Evolutionary conservation across 192 early-diverging fungal species (phyloP), one percentile per base, ranked within the genome.

Genomic region (Coemansia sp.): DNA sequence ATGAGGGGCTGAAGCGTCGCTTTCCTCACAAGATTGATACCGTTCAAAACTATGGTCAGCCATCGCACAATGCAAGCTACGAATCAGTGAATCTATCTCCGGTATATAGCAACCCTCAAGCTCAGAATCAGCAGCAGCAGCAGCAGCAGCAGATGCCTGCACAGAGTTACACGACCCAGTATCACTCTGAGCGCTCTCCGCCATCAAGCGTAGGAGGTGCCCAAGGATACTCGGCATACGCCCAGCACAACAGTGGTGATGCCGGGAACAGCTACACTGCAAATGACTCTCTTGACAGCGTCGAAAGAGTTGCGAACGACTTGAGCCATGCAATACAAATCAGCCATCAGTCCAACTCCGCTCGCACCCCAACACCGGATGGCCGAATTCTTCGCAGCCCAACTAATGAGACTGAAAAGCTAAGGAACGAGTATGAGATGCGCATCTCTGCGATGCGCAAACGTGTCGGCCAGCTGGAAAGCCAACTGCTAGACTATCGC

Each of bases 401-500:
- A 4, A 39, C 69, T 12, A 67, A 58, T 64, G 85, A 86, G 3
- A 67, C 77, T 0, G 85, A 87, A 39, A 81, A 77, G 58, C 40
- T 85, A 37, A 76, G 74, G 39, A 63, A 85, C 64, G 91, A 90
- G 57, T 90, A 91, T 57, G 90, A 92, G 66, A 79, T 79, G 51
- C 86, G 87, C 38, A 72, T 91, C 5, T 55, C 70, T 7, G 77
- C 81, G 11, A 80, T 93, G 72, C 85, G 88, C 45, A 88, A 86
- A 64, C 79, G 89, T 38, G 83, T 92, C 19, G 85, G 88, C 49
- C 86, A 91, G 68, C 72, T 93, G 43, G 89, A 92, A 67, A 82
- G 81, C 58, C 85, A 90, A 50, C 61, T 87, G 37, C 66, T 84
- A 57, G 84, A 84, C 50, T 60, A 75, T 39, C 72, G 80, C 48